Base-by-base conservation (phyloP, 129 eudicot species). In the Saposhnikovia divaricata region DNA sequence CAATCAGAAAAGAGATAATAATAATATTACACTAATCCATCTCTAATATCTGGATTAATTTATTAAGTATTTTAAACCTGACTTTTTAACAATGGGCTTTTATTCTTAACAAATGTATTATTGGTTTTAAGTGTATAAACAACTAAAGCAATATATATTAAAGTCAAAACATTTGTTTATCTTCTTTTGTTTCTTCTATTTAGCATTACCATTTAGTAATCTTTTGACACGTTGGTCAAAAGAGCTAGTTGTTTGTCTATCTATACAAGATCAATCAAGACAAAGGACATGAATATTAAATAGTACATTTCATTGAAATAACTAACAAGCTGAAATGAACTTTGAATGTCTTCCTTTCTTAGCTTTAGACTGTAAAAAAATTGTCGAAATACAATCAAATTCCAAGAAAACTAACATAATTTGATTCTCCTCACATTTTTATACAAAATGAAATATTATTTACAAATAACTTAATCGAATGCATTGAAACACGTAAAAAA, bases 1-100 rank as follows among this genome's bases (percentile, higher is more conserved):
- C 93, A 73, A 78, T 89, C 90, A 78, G 84, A 88, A 89, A 92
- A 88, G 77, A 82, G 72, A 80, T 79, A 87, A 86, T 79, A 87
- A 87, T 86, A 86, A 86, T 77, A 87, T 86, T 87, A 92, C 88
- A 82, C 89, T 78, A 87, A 88, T 82, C 87, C 90, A 81, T 84
- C 88, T 88, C 80, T 48, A 78, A 85, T 66, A 57, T 44, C 80
- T 87, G 78, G 84, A 80, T 83, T 84, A 72, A 74, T 68, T 34
- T 39, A 71, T 6, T 6, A 38, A 14, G 4, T 70, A 23, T 59
- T 38, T 70, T 71, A 71, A 10, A n/a, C 31, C 69, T n/a, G 69
- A 27, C 69, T 61, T 70, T 71, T 71, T 7, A 0, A 40, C 43
- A 38, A 14, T 61, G 37, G 15, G 25, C 27, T 55, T 55, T 1